Conservation (phyloP, 257 asterid species). For the Nicotiana paniculata region DNA sequence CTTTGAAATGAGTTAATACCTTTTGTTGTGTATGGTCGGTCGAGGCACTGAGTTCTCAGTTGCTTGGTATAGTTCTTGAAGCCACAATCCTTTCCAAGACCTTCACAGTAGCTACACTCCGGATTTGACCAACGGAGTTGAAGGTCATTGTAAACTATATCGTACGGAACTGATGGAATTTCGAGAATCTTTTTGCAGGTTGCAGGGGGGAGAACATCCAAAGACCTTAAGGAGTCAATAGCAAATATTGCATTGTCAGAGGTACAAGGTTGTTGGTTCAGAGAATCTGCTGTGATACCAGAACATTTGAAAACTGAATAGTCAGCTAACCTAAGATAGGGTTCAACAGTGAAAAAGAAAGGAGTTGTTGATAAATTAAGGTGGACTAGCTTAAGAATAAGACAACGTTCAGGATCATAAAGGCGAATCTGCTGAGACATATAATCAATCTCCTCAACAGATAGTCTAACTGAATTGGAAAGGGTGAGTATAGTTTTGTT, state of each 20-base stretch:
- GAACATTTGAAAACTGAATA: not conserved
- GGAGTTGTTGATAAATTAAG: not conserved
- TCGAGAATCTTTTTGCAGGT: not conserved
- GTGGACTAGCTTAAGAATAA: not conserved
- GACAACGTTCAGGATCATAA: not conserved
- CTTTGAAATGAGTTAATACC: not conserved
- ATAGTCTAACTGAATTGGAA: not conserved
- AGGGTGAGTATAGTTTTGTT: not conserved
- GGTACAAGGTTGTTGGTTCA: no score
- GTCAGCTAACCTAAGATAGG: not conserved
- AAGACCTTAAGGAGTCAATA: not conserved
- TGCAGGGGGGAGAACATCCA: not conserved
- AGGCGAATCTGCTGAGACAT: not conserved
- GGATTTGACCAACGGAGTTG: not conserved
- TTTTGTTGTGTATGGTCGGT: not conserved
- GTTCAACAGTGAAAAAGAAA: not conserved
- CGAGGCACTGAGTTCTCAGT: not conserved
- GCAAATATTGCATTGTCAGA: no score
- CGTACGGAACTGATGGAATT: not conserved
- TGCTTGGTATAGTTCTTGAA: not conserved
- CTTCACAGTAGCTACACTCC: not conserved
- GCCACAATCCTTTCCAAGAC: not conserved
- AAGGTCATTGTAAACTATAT: rapidly evolving
- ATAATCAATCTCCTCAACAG: not conserved
- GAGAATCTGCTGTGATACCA: no score